Conservation (phyloP, 2,329 filamentous ascomycete species). For the Pyrenophora seminiperda region DNA sequence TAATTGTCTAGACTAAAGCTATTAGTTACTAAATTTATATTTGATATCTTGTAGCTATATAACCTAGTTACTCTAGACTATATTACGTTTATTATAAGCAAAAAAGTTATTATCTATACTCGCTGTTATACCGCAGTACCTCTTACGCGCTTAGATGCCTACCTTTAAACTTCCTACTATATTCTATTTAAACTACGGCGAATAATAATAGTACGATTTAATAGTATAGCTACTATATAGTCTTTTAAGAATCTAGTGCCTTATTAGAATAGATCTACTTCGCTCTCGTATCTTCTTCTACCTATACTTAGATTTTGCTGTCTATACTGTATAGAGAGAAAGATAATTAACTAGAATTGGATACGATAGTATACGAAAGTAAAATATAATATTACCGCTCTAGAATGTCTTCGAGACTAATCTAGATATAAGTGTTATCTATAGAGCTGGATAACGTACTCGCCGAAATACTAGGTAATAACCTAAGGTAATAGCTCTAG, state of each 20-base stretch:
- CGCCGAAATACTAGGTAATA: slow-evolving; percentile 12
- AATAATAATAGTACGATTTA: slow-evolving; percentile 8
- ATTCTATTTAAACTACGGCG: slow-evolving; percentile 4
- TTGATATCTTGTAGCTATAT: slow-evolving; percentile 2
- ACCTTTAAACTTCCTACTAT: slow-evolving; percentile 5
- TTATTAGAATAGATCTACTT: slow-evolving; percentile 1
- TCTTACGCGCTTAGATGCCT: slow-evolving; percentile 5
- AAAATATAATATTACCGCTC: slow-evolving; percentile 13
- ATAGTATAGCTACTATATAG: slow-evolving; percentile 5
- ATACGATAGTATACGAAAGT: slow-evolving; percentile 7
- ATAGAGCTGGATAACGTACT: slow-evolving; percentile 17
- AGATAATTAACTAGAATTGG: slow-evolving; percentile 11
- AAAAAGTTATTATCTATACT: slow-evolving; percentile 12
- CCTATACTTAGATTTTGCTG: slow-evolving; percentile 8
- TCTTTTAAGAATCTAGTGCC: slow-evolving; percentile 7
- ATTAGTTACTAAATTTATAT: too few relatives aligned
- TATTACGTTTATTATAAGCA: slow-evolving; percentile 11
- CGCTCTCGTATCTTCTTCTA: slow-evolving; percentile 8
- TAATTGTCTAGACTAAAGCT: too few relatives aligned
- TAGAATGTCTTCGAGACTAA: slow-evolving; percentile 7
- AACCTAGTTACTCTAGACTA: slow-evolving; percentile 13
- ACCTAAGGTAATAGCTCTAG: not conserved
- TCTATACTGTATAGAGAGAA: slow-evolving; percentile 8
- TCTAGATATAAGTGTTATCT: slow-evolving; percentile 10
- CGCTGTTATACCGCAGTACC: slow-evolving; percentile 7